phyloP scores from a whole-genome alignment of 805 yeast genomes.

The Kuraishia molischiana region DNA sequence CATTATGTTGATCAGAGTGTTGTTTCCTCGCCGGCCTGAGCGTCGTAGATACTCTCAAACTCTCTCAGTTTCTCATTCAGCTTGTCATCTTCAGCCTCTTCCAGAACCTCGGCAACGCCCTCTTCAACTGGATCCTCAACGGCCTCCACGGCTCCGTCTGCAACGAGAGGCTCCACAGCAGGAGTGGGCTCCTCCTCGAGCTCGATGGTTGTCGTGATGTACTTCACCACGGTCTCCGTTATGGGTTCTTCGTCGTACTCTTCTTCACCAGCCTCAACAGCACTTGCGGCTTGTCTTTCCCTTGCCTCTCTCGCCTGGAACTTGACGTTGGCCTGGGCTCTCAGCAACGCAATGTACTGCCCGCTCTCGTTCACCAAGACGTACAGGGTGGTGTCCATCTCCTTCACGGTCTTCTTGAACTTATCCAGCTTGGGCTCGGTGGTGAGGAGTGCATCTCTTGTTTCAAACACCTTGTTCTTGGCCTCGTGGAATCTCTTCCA shows the following conservation, averaged over 20 bases:
- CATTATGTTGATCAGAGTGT: background rate
- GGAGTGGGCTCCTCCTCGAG: background rate
- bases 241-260: slow-evolving; percentile 5
- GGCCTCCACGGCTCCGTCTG: slow-evolving; percentile 5
- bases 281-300: slow-evolving; percentile 15
- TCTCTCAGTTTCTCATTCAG: slow-evolving; percentile 1
- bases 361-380: slow-evolving; percentile 50
- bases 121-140: slow-evolving; percentile 6
- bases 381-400: slow-evolving; percentile 34
- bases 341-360: slow-evolving; percentile 44
- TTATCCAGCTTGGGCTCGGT: slow-evolving; percentile 20
- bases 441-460: slow-evolving; percentile 41
- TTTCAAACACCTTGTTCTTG: slow-evolving; percentile 42
- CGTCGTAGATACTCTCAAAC: background rate
- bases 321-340: slow-evolving; percentile 48
- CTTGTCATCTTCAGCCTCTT: slow-evolving; percentile 2
- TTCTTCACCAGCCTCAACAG: slow-evolving; percentile 6
- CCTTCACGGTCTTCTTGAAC: slow-evolving; percentile 22
- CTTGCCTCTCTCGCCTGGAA: slow-evolving; percentile 44
- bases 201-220: background rate
- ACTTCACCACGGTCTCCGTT: background rate
- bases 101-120: slow-evolving; percentile 1
- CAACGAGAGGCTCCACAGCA: slow-evolving; percentile 2
- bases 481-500: slow-evolving; percentile 55
- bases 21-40: background rate